phyloP scores from a whole-genome alignment of 352 stramenopile genomes.

The Globisporangium mamillatum region DNA sequence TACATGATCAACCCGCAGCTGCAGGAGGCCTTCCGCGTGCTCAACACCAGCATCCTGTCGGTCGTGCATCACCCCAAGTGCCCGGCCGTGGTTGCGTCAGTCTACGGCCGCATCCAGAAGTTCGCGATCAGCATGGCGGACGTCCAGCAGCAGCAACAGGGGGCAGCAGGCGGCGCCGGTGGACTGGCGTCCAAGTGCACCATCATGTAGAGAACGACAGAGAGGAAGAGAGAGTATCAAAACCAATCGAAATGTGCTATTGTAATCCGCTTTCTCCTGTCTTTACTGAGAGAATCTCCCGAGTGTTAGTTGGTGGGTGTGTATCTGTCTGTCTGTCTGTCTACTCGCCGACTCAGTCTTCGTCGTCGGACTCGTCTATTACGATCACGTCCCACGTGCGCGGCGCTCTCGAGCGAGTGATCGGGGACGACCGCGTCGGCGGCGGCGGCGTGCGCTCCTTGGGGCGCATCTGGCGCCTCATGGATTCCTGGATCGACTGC shows the following conservation, averaged over 20 bases:
- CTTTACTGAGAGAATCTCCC: neutral
- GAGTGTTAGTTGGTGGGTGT: neutral
- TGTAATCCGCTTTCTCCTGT: neutral
- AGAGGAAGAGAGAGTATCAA: neutral
- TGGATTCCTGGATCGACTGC: constrained; percentile 25
- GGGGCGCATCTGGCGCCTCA: constrained; percentile 1
- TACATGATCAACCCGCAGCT: constrained; percentile 90
- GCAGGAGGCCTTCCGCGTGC: constrained; percentile 71
- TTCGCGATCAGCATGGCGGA: constrained; percentile 72
- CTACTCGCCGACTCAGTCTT: constrained; percentile 18
- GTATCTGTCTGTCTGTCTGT: neutral
- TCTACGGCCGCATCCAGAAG: constrained; percentile 72
- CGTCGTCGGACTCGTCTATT: constrained; percentile 69
- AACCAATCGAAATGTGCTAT: neutral
- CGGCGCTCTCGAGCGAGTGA: constrained; percentile 30
- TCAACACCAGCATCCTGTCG: constrained; percentile 62
- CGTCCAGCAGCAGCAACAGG: constrained; percentile 38
- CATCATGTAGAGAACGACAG: constrained; percentile 55
- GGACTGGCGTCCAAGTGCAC: constrained; percentile 51
- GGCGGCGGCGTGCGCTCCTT: neutral
- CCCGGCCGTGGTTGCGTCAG: constrained; percentile 42
- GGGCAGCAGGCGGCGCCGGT: constrained; percentile 23
- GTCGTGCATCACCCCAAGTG: constrained; percentile 69
- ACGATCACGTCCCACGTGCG: constrained; percentile 74
- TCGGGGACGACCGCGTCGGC: neutral